A percentile compares a stretch with the other conserved stretches of the same genome.
These are phyloP conservation scores for Mimosa pudica DNA, from an alignment of 306 rosid species.

Conservation along the genomic window DNA sequence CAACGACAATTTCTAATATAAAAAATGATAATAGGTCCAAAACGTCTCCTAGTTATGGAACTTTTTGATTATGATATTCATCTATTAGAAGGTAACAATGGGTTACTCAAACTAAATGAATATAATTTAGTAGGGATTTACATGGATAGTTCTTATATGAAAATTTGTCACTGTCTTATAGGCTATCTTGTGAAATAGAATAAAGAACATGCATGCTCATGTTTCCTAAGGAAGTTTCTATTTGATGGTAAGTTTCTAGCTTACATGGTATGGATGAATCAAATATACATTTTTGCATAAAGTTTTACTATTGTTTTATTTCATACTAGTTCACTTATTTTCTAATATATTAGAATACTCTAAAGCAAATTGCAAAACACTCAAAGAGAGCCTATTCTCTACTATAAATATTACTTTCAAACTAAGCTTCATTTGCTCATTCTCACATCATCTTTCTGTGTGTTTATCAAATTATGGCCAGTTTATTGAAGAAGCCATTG, in stretches of 20 bases:
- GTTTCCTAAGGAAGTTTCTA: neutral
- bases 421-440: conserved; percentile 1
- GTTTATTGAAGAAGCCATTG: neutral
- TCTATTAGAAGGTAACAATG: no score
- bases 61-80: no score
- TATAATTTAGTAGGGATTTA: no score
- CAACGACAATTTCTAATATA: no score
- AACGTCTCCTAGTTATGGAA: no score
- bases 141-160: neutral
- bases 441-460: conserved; percentile 5
- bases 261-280: neutral
- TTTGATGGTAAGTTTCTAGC: neutral
- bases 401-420: conserved; percentile 45
- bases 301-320: neutral
- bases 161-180: neutral
- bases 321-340: no score
- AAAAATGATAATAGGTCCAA: no score
- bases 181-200: conserved; percentile 8
- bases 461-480: neutral
- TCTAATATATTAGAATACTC: neutral
- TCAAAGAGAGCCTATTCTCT: neutral
- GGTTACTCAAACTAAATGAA: no score
- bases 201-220: neutral
- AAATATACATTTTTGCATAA: neutral
- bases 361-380: neutral